Conservation (phyloP, 768 basidiomycete genomes). For the Hydnum rufescens region DNA sequence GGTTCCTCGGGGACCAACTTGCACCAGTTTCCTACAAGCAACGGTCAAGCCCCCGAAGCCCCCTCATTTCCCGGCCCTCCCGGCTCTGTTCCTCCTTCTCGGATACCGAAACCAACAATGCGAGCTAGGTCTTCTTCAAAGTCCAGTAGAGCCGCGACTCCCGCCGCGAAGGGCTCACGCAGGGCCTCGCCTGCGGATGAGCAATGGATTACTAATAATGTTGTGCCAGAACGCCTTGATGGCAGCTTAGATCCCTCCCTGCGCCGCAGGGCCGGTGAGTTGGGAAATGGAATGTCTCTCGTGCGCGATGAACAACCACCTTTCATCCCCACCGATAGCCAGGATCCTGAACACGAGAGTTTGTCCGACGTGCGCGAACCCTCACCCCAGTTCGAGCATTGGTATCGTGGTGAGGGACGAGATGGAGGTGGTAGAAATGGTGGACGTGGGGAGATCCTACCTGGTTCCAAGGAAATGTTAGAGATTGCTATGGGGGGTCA, state of each 20-base stretch:
- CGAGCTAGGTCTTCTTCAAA: slow-evolving; percentile 11
- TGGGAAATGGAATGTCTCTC: no score
- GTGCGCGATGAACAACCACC: no score
- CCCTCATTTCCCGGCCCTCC: background rate
- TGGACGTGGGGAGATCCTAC: slow-evolving; percentile 67
- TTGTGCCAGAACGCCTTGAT: background rate
- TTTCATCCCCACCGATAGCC: no score
- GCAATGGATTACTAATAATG: background rate
- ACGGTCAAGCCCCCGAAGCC: background rate
- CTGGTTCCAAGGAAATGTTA: slow-evolving; percentile 66
- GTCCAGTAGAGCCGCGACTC: slow-evolving; percentile 5
- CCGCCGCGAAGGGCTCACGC: background rate
- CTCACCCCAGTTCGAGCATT: slow-evolving; percentile 57
- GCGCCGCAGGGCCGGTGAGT: no score
- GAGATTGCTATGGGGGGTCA: slow-evolving; percentile 21
- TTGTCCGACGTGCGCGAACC: no score
- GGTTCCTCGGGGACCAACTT: background rate
- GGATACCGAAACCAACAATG: slow-evolving; percentile 4
- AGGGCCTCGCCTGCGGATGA: background rate
- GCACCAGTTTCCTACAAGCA: background rate
- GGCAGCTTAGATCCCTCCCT: background rate
- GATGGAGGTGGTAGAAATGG: slow-evolving; percentile 39
- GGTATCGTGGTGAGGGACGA: slow-evolving; percentile 70
- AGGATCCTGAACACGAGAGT: no score
- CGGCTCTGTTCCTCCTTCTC: background rate